phyloP scores from a whole-genome alignment of 495 filamentous ascomycete species.

The Aspergillus sparsus region DNA sequence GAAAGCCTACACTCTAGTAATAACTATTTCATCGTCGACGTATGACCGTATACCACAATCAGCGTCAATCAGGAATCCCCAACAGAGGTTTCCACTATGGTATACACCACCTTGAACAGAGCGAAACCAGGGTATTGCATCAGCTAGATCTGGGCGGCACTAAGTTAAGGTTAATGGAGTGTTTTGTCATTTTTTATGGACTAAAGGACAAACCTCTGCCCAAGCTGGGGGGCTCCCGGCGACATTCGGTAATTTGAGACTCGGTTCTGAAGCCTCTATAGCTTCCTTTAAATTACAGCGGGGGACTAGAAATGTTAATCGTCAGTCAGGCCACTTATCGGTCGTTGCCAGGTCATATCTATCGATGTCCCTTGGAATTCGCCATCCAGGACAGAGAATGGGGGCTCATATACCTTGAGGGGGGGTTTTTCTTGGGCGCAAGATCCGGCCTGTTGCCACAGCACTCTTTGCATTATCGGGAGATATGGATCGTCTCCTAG shows the following conservation, averaged over 20 bases:
- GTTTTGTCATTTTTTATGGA: not conserved
- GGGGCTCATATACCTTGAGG: not conserved
- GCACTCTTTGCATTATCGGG: no score
- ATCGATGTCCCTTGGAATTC: no score
- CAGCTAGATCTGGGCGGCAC: conserved; percentile 62
- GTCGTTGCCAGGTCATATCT: not conserved
- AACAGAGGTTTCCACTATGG: conserved; percentile 42
- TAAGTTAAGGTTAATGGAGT: conserved; percentile 24
- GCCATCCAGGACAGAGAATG: not conserved
- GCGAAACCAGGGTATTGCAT: conserved; percentile 67
- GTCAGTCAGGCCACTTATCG: not conserved
- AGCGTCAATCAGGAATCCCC: conserved; percentile 64
- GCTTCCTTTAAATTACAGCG: not conserved
- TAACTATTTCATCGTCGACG: conserved; percentile 64
- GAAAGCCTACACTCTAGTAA: conserved; percentile 61
- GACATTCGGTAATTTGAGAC: conserved; percentile 15
- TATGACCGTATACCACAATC: conserved; percentile 57
- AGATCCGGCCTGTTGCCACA: not conserved
- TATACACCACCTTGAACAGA: conserved; percentile 64
- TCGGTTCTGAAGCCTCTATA: not conserved
- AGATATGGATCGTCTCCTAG: no score
- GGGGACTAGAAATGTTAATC: not conserved
- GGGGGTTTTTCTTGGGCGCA: not conserved
- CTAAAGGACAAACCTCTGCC: conserved; percentile 46
- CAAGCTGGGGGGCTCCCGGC: conserved; percentile 54